phyloP scores from a whole-genome alignment of 768 basidiomycete species.

The Termitomyces sp. region DNA sequence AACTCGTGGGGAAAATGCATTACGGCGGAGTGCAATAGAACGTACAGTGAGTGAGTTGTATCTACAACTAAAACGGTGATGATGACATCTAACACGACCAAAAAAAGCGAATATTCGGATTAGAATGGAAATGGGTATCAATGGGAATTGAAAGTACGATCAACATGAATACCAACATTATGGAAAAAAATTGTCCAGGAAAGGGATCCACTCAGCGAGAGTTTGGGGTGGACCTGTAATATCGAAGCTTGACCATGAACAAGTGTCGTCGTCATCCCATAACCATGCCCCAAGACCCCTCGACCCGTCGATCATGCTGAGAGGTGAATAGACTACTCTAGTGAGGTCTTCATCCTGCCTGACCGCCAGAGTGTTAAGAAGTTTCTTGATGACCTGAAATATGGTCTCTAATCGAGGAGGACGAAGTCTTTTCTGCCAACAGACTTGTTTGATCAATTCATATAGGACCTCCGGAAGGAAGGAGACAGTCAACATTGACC shows the following conservation, averaged over 20 bases:
- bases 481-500: conserved; percentile 1
- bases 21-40: neutral
- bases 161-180: neutral
- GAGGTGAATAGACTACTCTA: neutral
- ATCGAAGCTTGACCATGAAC: neutral
- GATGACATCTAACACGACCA: neutral
- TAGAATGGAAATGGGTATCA: neutral
- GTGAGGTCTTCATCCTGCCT: neutral
- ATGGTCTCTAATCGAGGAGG: neutral
- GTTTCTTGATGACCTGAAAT: neutral
- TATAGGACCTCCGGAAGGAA: neutral
- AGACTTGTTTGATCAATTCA: neutral
- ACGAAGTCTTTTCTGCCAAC: neutral
- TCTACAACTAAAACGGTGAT: neutral
- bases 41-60: neutral
- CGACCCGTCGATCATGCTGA: neutral
- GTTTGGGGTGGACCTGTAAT: neutral
- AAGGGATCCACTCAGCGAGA: neutral
- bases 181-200: neutral
- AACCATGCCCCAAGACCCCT: neutral
- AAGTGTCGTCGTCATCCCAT: neutral
- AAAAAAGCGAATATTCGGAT: neutral
- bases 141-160: neutral
- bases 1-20: neutral
- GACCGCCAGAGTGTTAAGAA: neutral